Conservation (phyloP, 768 basidiomycete genomes). For the Holtermanniella nyarrowii region DNA sequence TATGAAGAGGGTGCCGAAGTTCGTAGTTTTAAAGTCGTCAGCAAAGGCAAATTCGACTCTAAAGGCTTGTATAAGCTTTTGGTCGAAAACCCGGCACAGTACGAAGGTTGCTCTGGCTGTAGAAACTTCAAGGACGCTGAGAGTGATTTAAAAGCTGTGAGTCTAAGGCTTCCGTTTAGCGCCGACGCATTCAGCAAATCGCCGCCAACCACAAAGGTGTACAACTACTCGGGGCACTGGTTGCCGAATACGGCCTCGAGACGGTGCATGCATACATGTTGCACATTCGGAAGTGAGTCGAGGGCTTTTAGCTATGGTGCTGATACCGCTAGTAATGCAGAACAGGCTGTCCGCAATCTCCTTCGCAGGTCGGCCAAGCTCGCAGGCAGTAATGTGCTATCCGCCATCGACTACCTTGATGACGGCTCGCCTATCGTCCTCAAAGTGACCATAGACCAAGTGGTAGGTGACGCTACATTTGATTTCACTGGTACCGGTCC, state of each 20-base stretch:
- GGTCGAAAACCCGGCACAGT: constrained; percentile 47
- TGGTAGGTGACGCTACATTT: constrained; percentile 64
- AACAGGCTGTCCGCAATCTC: constrained; percentile 68
- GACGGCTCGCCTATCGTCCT: constrained; percentile 43
- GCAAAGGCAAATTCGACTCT: constrained; percentile 64
- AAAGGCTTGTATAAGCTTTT: constrained; percentile 65
- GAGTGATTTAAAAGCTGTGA: constrained; percentile 20
- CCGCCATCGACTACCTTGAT: constrained; percentile 57
- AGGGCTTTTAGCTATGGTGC: background rate
- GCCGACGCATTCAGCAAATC: too few relatives aligned
- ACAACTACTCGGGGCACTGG: constrained; percentile 70
- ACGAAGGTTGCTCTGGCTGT: constrained; percentile 22
- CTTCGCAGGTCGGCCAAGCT: constrained; percentile 57
- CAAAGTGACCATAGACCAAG: constrained; percentile 63
- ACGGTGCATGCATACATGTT: constrained; percentile 88
- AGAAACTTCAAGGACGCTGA: constrained; percentile 24
- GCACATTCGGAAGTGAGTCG: constrained; percentile 26
- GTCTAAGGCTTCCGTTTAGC: too few relatives aligned
- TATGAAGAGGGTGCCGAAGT: constrained; percentile 92
- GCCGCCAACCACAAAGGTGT: constrained; percentile 72
- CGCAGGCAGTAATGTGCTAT: constrained; percentile 42
- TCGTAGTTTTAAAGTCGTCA: constrained; percentile 81
- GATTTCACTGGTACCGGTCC: constrained; percentile 54
- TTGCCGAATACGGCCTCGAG: constrained; percentile 69
- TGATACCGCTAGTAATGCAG: constrained; percentile 55